Evolutionary conservation across 2,329 filamentous ascomycete species (phyloP), one percentile per base, ranked within the genome.

Genomic region (Clonostachys rosea): DNA sequence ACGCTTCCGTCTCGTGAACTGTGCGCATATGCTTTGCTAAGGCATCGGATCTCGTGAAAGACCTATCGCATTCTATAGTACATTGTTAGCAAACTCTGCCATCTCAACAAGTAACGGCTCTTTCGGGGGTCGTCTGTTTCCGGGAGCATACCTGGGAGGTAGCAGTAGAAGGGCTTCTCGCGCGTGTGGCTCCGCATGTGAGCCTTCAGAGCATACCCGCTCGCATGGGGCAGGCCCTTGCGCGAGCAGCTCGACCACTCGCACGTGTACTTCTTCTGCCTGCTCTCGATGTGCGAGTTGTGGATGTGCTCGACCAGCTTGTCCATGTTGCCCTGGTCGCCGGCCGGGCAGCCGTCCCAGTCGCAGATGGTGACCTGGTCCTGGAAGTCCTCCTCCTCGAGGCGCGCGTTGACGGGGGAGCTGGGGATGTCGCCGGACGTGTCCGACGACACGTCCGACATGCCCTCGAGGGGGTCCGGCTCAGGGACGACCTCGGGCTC

Each of bases 11-110:
- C 65, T 99, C 94, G 72, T 99, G 94, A 36, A 99, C 91, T 14
- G 94, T 97, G 57, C 94, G 87, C 90, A 97, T 97, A 65, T 99
- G 94, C 67, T 99, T 99, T 2, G 92, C 91, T 0, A 99, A 78
- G 12, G 94, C 94, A 60, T 99, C 94, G 20, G 92, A 96, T 54
- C 94, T 81, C 3, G 94, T 99, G 59, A 99, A 99, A 34, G 91
- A 91, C 51, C 92, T 87, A 64, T 99, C 94, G 70, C 94, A 99
- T 79, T 99, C 94, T 95, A 58, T 39, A 42, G 6, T 13, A 20
- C 8, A 58, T 58, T 30, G 24, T 30, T 3, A 30, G 24, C 24
- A 30, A 30, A 30, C 24, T 30, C 24, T 30, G 8, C 2, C 24
- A 24, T 3, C 24, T 24, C 24, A 9, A 24, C 24, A 24, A 5